Evolutionary conservation across 495 filamentous ascomycete genomes (phyloP).

Genomic region (Podospora fimiseda): DNA sequence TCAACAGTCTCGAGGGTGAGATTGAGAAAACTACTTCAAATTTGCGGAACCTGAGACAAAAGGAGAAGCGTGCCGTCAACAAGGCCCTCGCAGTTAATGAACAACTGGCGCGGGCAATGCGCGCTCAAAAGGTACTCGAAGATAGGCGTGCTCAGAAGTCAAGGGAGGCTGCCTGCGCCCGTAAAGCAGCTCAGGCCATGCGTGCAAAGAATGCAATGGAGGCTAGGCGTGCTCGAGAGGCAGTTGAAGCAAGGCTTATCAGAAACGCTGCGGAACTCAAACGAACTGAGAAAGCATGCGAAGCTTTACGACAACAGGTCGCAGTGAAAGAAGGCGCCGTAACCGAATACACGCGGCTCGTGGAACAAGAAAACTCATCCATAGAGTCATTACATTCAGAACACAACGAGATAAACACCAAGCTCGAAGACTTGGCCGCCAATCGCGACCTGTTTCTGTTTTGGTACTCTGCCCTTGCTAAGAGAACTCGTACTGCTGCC

Average conservation of each 20-base stretch:
- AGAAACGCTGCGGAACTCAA: background rate
- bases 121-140: background rate
- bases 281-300: background rate
- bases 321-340: background rate
- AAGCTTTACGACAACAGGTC: background rate
- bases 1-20: background rate
- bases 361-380: background rate
- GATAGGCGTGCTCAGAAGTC: no score
- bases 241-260: background rate
- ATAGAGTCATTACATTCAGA: background rate
- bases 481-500: background rate
- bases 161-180: no score
- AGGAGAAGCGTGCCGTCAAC: background rate
- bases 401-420: background rate
- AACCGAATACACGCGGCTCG: background rate
- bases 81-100: background rate
- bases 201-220: background rate
- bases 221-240: background rate
- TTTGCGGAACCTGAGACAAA: background rate
- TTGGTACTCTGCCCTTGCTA: slow-evolving; percentile 1
- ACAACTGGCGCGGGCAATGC: background rate
- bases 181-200: background rate
- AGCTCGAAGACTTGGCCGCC: background rate
- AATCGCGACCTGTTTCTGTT: slow-evolving; percentile 2
- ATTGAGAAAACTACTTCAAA: background rate